Percentiles rank a stretch among this genome's conserved stretches.
These are phyloP conservation scores for Petunia secreta DNA, from an alignment of 257 asterid genomes.

Conservation along the genomic window DNA sequence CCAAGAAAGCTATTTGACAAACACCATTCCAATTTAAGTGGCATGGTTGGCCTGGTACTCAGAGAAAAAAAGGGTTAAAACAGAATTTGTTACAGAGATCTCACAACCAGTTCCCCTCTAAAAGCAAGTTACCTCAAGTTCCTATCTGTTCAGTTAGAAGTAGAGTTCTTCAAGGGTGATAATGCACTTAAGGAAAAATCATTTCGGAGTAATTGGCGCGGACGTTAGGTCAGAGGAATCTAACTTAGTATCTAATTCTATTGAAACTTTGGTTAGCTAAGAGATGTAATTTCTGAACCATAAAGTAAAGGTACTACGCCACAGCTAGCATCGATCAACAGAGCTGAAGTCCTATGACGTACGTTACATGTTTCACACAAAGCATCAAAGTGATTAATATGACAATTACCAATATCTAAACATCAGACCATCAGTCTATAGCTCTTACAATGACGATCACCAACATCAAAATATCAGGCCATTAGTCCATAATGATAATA, in stretches of 20 bases:
- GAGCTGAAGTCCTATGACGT: not conserved
- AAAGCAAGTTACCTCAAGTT: too few species aligned
- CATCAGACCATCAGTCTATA: not conserved
- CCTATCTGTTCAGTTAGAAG: too few species aligned
- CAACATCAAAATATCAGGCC: not conserved
- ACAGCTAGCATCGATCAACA: not conserved
- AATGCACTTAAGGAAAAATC: too few species aligned
- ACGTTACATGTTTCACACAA: too few species aligned
- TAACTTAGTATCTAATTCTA: not conserved
- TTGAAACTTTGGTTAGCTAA: not conserved
- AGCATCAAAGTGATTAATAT: not conserved
- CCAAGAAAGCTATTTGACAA: too few species aligned
- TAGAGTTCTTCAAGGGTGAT: too few species aligned
- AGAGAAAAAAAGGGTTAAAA: too few species aligned
- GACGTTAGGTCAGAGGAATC: not conserved
- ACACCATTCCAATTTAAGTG: too few species aligned
- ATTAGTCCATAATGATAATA: too few species aligned
- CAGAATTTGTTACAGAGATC: too few species aligned
- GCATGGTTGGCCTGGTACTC: too few species aligned
- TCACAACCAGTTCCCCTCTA: too few species aligned
- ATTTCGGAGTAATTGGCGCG: not conserved
- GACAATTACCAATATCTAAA: not conserved
- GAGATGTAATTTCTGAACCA: constrained; percentile 5
- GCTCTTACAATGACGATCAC: not conserved
- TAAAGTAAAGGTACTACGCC: not conserved